A percentile compares a stretch with the other conserved stretches of the same genome.
Evolutionary conservation across 2,329 filamentous ascomycete species (phyloP).

Genomic region (Fusarium clavum): DNA sequence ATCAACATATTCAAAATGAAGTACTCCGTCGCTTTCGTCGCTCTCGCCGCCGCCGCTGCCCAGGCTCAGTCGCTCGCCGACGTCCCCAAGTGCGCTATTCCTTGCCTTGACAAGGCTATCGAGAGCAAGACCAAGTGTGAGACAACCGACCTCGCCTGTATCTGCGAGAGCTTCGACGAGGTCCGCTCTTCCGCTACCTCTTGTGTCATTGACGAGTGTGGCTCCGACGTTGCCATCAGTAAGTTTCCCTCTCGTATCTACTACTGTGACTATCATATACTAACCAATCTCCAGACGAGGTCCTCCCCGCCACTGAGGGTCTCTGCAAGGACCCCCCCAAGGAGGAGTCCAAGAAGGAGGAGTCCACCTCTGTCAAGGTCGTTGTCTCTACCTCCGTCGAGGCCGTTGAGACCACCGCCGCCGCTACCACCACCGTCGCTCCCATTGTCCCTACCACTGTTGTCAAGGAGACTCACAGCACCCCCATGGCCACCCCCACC

Average conservation of each 20-base stretch:
- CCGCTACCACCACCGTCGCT: constrained; percentile 19
- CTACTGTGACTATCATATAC: not conserved
- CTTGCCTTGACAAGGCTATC: constrained; percentile 52
- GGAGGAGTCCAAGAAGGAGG: constrained; percentile 13
- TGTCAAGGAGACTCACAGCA: constrained; percentile 23
- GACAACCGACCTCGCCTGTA: constrained; percentile 50
- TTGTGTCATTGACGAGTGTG: constrained; percentile 54
- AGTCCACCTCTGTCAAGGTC: constrained; percentile 19
- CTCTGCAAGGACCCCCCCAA: constrained; percentile 48
- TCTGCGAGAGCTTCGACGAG: constrained; percentile 50
- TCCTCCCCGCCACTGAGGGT: constrained; percentile 53
- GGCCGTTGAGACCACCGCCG: constrained; percentile 13
- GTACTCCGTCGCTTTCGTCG: constrained; percentile 51
- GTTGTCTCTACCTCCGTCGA: constrained; percentile 7
- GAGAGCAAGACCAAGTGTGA: constrained; percentile 48
- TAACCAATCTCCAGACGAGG: constrained; percentile 50
- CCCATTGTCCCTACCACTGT: constrained; percentile 27
- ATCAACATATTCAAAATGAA: constrained; percentile 52
- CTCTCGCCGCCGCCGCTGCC: constrained; percentile 51
- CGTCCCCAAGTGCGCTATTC: constrained; percentile 54
- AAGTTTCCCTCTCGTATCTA: constrained; percentile 38
- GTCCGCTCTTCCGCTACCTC: constrained; percentile 50
- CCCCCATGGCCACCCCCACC: constrained; percentile 9
- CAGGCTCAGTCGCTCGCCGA: constrained; percentile 51
- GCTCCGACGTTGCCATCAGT: constrained; percentile 54